A percentile compares a stretch with the other conserved stretches of the same genome.
These are phyloP conservation scores for Blastomyces percursus DNA, from an alignment of 2,329 filamentous ascomycete species.

Conservation along the genomic window DNA sequence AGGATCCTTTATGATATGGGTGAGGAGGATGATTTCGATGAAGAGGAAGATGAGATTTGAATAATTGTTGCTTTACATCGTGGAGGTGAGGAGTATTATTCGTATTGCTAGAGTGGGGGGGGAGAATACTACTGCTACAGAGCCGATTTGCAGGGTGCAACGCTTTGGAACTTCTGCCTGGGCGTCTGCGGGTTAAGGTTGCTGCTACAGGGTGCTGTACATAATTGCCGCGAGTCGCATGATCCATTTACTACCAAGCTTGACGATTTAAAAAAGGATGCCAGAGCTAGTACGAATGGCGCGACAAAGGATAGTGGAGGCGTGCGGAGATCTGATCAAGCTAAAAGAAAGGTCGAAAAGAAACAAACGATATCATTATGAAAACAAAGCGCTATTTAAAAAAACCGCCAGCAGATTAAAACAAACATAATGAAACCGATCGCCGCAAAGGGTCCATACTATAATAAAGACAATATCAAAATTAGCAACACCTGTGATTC, in stretches of 20 bases:
- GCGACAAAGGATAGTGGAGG: neutral
- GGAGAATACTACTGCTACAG: neutral
- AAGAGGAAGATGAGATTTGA: constrained; percentile 85
- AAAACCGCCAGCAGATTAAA: constrained; percentile 89
- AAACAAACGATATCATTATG: constrained; percentile 1
- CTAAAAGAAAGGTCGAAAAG: neutral
- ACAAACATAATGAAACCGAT: constrained; percentile 72
- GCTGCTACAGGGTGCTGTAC: neutral
- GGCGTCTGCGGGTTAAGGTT: neutral
- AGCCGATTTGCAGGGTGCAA: neutral
- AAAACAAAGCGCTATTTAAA: constrained; percentile 39
- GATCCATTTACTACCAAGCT: neutral
- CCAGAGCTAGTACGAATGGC: neutral
- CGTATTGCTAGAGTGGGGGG: neutral
- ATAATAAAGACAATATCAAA: constrained; percentile 1
- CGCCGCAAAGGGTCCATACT: constrained; percentile 81
- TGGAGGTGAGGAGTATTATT: neutral
- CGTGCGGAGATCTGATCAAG: neutral
- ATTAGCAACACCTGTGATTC: neutral
- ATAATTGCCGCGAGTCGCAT: neutral
- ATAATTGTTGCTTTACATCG: neutral
- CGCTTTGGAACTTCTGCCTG: neutral
- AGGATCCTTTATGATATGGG: constrained; percentile 96
- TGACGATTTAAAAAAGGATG: neutral
- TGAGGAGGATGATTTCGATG: constrained; percentile 90